phyloP scores from a whole-genome alignment of 169 alveolate species.

The Plasmodium vivax region DNA sequence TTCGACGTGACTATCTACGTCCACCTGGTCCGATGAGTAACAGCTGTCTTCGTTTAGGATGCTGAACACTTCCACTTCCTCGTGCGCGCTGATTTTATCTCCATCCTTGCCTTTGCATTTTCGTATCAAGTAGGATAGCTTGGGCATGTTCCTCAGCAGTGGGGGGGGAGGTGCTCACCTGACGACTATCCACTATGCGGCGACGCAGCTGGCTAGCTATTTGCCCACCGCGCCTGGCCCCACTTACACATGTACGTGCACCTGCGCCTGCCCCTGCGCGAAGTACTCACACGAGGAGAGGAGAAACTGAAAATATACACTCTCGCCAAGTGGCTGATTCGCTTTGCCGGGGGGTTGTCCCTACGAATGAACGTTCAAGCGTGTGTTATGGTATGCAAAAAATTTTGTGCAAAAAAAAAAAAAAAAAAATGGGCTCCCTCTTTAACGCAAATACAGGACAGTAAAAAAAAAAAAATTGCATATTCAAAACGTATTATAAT shows the following conservation, averaged over 20 bases:
- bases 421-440: not conserved
- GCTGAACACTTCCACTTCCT: conserved; percentile 18
- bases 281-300: not conserved
- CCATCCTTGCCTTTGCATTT: conserved; percentile 33
- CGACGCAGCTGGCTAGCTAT: not conserved
- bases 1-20: not conserved
- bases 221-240: not conserved
- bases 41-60: not conserved
- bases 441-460: not conserved
- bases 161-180: not conserved
- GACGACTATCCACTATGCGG: not conserved
- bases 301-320: not conserved
- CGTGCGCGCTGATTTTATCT: conserved; percentile 28
- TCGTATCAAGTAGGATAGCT: conserved; percentile 19
- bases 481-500: not conserved
- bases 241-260: not conserved
- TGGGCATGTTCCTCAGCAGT: conserved; percentile 12
- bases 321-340: not conserved
- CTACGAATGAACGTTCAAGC: not conserved
- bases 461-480: not conserved
- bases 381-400: not conserved
- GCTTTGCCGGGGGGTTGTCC: not conserved
- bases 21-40: not conserved
- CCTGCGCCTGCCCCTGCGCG: not conserved
- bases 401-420: not conserved